A percentile compares a stretch with the other conserved stretches of the same genome.
Conservation (phyloP, 192 early-diverging fungal genomes). For the Umbelopsis ramanniana region DNA sequence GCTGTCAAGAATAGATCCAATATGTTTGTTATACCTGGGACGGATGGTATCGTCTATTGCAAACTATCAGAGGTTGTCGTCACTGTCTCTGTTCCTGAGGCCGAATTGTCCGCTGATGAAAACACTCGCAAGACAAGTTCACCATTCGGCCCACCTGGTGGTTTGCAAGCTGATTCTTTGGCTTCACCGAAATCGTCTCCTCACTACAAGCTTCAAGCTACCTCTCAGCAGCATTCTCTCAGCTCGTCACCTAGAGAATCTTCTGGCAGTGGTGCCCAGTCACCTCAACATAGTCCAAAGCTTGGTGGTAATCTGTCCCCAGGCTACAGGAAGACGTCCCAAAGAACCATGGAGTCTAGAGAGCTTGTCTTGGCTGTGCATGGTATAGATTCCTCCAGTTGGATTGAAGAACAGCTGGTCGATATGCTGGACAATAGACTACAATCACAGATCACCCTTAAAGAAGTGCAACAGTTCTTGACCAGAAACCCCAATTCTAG, state of each 20-base stretch:
- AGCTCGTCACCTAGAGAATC: not conserved
- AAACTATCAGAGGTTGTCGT: conserved; percentile 50
- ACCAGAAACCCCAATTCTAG: conserved; percentile 70
- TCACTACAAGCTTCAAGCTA: conserved; percentile 1
- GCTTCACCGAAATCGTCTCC: conserved; percentile 9
- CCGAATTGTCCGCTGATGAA: conserved; percentile 37
- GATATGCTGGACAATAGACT: conserved; percentile 67
- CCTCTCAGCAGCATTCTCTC: conserved; percentile 9
- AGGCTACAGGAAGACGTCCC: conserved; percentile 33
- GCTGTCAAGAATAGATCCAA: conserved; percentile 74
- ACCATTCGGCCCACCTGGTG: conserved; percentile 24
- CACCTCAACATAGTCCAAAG: conserved; percentile 29
- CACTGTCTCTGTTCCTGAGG: not conserved
- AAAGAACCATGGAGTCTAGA: conserved; percentile 43
- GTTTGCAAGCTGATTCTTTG: not conserved
- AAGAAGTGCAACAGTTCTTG: conserved; percentile 65
- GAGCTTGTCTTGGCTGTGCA: conserved; percentile 71
- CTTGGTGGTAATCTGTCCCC: conserved; percentile 43
- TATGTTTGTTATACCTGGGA: conserved; percentile 69
- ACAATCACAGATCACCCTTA: conserved; percentile 61
- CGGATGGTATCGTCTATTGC: conserved; percentile 61
- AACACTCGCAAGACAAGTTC: conserved; percentile 31
- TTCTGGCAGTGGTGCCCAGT: not conserved
- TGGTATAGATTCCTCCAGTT: conserved; percentile 65
- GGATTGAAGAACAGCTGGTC: conserved; percentile 66